phyloP scores from a whole-genome alignment of 1,139 yeast genomes.

The Pichia sp. region DNA sequence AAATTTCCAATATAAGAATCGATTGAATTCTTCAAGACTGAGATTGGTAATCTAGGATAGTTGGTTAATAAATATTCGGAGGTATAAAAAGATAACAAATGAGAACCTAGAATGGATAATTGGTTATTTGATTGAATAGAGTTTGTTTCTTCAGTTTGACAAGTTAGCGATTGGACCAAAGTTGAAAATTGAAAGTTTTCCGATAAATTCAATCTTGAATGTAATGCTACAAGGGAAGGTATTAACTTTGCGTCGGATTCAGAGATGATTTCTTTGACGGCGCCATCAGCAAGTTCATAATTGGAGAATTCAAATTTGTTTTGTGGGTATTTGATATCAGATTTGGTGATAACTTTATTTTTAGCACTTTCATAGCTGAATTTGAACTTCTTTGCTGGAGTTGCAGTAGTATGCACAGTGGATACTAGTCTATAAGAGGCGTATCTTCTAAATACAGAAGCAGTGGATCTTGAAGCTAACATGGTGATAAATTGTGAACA shows the following conservation, averaged over 20 bases:
- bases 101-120: constrained; percentile 73
- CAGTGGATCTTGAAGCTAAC: not conserved
- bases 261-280: constrained; percentile 23
- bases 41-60: constrained; percentile 86
- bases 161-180: constrained; percentile 72
- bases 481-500: not conserved
- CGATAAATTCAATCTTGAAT: constrained; percentile 63
- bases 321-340: constrained; percentile 14
- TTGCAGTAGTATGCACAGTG: constrained; percentile 2
- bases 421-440: constrained; percentile 6
- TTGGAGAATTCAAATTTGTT: constrained; percentile 18
- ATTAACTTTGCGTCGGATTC: constrained; percentile 45
- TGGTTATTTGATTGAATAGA: constrained; percentile 48
- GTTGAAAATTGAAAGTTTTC: constrained; percentile 48
- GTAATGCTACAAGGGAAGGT: constrained; percentile 72
- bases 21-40: constrained; percentile 65
- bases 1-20: constrained; percentile 63
- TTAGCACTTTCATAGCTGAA: constrained; percentile 23
- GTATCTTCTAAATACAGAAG: constrained; percentile 8
- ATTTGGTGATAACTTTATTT: constrained; percentile 11
- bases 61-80: constrained; percentile 63
- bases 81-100: constrained; percentile 66
- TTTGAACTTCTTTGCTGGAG: constrained; percentile 12
- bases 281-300: constrained; percentile 19
- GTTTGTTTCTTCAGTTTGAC: constrained; percentile 21